Evolutionary conservation across 441 rosid species (phyloP).

Genomic region (Eruca vesicaria): DNA sequence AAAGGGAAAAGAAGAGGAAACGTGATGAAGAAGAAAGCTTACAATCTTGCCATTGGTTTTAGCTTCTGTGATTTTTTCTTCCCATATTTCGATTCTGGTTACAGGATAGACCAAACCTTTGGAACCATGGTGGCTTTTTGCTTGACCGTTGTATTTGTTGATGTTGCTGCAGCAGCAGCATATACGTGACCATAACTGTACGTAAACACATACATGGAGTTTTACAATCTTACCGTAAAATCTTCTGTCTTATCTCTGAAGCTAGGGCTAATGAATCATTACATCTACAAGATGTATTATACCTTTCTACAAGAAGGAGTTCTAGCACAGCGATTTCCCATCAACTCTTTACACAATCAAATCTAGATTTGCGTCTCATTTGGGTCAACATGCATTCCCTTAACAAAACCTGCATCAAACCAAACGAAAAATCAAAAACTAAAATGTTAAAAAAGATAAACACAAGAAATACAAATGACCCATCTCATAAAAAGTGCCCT

Average conservation of each 20-base stretch:
- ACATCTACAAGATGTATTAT: background rate
- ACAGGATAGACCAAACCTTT: slow-evolving; percentile 45
- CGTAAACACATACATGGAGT: slow-evolving; percentile 13
- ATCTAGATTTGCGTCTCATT: slow-evolving; percentile 21
- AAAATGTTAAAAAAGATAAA: background rate
- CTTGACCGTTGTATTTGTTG: slow-evolving; percentile 4
- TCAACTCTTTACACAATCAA: slow-evolving; percentile 27
- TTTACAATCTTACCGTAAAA: background rate
- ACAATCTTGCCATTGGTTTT: slow-evolving; percentile 47
- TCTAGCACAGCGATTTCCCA: slow-evolving; percentile 41
- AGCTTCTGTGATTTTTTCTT: slow-evolving; percentile 52
- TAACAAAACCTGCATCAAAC: background rate
- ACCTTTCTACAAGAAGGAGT: slow-evolving; percentile 37
- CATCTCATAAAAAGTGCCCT: no score
- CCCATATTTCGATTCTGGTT: slow-evolving; percentile 47
- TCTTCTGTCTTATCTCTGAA: slow-evolving; percentile 4
- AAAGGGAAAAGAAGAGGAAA: background rate
- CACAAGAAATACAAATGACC: no score
- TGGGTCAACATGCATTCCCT: slow-evolving; percentile 30
- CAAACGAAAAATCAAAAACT: slow-evolving; percentile 1
- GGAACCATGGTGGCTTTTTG: slow-evolving; percentile 26
- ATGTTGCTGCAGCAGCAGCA: slow-evolving; percentile 26
- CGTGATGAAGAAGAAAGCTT: slow-evolving; percentile 23
- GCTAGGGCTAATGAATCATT: slow-evolving; percentile 12
- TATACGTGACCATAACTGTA: slow-evolving; percentile 36